Base-by-base conservation (phyloP, 768 basidiomycete species). In the Calocybe cyanea region DNA sequence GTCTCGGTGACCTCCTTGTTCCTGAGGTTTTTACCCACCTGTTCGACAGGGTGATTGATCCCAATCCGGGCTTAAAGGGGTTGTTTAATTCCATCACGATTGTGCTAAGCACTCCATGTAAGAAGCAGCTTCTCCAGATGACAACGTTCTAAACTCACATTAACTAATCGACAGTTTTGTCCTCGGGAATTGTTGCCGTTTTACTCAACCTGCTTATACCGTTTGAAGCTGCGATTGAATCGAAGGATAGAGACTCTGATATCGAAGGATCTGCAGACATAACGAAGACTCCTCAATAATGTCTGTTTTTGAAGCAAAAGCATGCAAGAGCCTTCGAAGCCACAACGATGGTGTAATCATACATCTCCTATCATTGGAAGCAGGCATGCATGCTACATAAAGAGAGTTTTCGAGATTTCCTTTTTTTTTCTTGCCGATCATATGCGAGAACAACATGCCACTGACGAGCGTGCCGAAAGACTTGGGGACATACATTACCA, bases 11-110 rank as follows among this genome's bases (percentile, higher is more conserved):
- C 62, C 59, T 92, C 5, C 71, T 92, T 49, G 77, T 83, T 14
- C 77, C 79, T 1, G 67, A 60, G 9, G 77, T 85, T 25, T 86
- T 86, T 55, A 80, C 75, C 2, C 76, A 85, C 58, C 65, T 91
- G 17, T 90, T 90, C 49, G 81, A 85, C 19, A 66, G 76, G 11
- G 81, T 90, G 1, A 53, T 57, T 0, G 64, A 72, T 38, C 69
- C 78, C 5, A 78, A 62, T 45, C 68, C 64, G 24, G 84, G 81
- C 0, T 64, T 91, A 17, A 65, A 75, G 49, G 87, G 88, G 0
- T 67, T 92, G 38, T 78, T 93, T 50, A 71, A 81, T 57, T 85
- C 85, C 4, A 87, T 92, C 50, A 83, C 84, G 24, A 92, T 92
- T 56, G 66, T 92, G 30, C 63, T 92, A 45, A 83, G 79, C 49